Evolutionary conservation across 306 rosid species (phyloP).

Genomic region (Acmispon strigosus): DNA sequence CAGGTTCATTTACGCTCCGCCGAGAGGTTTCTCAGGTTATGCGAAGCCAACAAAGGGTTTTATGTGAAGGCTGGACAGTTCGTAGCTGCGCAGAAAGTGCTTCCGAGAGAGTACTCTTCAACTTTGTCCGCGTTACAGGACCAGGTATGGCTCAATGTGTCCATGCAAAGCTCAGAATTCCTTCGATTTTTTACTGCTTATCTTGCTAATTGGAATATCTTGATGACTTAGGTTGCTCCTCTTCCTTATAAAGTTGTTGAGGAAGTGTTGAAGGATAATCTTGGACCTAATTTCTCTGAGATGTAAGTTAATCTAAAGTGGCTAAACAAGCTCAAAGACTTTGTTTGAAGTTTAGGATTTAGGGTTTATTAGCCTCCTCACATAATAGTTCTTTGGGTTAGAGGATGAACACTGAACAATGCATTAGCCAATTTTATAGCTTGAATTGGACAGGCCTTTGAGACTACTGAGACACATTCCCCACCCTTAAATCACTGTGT

Average conservation of each 20-base stretch:
- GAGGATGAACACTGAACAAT: neutral
- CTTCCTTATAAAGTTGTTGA: conserved; percentile 53
- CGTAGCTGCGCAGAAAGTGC: conserved; percentile 59
- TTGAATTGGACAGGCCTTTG: conserved; percentile 1
- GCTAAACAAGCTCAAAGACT: too few species aligned
- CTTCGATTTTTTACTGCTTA: conserved; percentile 1
- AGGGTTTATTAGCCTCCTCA: neutral
- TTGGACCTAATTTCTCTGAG: conserved; percentile 58
- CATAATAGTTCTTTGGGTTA: neutral
- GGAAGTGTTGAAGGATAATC: conserved; percentile 46
- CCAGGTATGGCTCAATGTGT: conserved; percentile 41
- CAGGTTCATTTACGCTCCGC: conserved; percentile 87
- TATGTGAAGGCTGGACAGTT: conserved; percentile 94
- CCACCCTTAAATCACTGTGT: neutral
- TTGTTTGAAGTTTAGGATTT: too few species aligned
- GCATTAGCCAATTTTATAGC: neutral
- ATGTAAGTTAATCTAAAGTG: conserved; percentile 39
- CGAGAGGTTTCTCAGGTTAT: conserved; percentile 52
- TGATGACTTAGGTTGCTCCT: conserved; percentile 66
- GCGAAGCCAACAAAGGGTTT: conserved; percentile 83
- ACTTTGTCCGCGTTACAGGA: conserved; percentile 68
- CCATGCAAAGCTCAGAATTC: neutral
- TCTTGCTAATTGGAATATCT: conserved; percentile 22
- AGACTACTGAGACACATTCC: neutral
- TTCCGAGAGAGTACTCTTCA: conserved; percentile 72